These are phyloP conservation scores for Mimosa bimucronata DNA, from an alignment of 306 rosid species.

Conservation along the genomic window DNA sequence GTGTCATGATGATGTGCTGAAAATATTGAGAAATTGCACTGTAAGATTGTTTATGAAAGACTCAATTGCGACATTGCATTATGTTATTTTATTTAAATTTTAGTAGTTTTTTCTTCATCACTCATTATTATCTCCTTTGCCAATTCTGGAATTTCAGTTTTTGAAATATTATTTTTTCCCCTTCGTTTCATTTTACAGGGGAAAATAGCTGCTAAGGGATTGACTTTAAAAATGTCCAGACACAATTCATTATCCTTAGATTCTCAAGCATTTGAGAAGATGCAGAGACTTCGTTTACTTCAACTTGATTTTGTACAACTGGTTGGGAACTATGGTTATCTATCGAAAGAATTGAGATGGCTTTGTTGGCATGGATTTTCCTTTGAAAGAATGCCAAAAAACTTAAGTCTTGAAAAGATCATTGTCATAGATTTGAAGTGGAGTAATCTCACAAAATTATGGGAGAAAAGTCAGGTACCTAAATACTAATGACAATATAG, in stretches of 20 bases:
- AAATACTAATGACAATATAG: no score
- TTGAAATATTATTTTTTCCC: no score
- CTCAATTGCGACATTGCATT: not conserved
- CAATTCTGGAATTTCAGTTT: not conserved
- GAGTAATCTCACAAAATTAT: not conserved
- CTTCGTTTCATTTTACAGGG: not conserved
- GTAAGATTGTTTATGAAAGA: not conserved
- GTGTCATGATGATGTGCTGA: not conserved
- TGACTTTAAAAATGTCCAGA: not conserved
- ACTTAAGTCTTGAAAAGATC: not conserved
- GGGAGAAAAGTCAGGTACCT: not conserved
- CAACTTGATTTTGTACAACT: not conserved
- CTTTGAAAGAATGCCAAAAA: not conserved
- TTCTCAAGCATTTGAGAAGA: not conserved
- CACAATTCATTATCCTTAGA: not conserved
- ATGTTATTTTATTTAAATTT: no score
- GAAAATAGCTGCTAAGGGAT: not conserved
- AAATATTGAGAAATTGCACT: not conserved
- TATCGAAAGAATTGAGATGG: not conserved
- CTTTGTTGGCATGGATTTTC: not conserved
- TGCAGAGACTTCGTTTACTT: not conserved
- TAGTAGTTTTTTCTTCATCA: no score
- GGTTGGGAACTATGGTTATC: not conserved
- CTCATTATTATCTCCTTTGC: not conserved
- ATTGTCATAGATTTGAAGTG: not conserved